phyloP scores from a whole-genome alignment of 768 basidiomycete genomes.

The Paxillus rubicundulus region DNA sequence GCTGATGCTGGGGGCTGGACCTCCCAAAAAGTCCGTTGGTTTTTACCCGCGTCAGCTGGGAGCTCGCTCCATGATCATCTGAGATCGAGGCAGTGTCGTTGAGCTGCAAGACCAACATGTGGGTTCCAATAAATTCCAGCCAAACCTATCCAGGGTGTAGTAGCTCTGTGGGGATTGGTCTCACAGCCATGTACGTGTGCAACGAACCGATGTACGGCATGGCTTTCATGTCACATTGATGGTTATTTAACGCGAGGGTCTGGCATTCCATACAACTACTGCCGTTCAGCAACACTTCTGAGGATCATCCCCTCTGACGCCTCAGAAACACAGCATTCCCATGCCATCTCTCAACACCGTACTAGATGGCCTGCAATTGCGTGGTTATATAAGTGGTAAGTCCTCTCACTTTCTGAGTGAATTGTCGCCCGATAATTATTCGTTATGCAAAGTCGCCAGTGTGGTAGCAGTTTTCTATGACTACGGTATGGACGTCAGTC shows the following conservation, averaged over 20 bases:
- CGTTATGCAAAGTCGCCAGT: conserved; percentile 1
- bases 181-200: no score
- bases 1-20: no score
- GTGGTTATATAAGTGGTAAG: neutral
- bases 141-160: no score
- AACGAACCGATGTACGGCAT: neutral
- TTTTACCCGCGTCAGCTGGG: no score
- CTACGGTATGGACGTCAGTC: conserved; percentile 1
- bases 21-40: no score
- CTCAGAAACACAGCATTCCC: neutral
- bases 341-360: neutral
- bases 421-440: neutral
- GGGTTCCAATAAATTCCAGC: no score
- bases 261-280: no score
- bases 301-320: neutral
- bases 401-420: neutral
- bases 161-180: no score
- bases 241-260: neutral
- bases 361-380: neutral
- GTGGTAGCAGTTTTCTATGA: conserved; percentile 5
- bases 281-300: no score
- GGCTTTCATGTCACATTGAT: neutral
- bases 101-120: no score
- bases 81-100: no score
- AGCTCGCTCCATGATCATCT: no score